These are phyloP conservation scores for Phytophthora sp. DNA, from an alignment of 352 stramenopile species.

Conservation along the genomic window DNA sequence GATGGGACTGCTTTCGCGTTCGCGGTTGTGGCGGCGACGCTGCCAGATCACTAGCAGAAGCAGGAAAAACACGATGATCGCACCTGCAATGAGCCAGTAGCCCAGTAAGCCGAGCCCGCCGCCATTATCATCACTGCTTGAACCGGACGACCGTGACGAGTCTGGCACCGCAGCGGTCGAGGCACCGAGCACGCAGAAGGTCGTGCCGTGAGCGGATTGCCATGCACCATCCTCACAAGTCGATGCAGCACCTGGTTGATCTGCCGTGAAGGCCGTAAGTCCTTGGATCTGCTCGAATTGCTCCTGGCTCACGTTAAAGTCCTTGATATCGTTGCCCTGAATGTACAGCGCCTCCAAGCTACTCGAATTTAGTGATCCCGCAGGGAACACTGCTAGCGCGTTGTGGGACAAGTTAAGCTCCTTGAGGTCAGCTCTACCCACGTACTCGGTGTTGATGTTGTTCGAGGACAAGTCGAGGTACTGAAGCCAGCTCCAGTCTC, in stretches of 20 bases:
- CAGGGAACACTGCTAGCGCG: conserved; percentile 34
- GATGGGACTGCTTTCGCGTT: conserved; percentile 27
- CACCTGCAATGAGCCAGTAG: conserved; percentile 44
- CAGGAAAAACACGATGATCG: conserved; percentile 40
- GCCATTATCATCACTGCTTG: conserved; percentile 7
- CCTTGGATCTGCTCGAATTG: conserved; percentile 37
- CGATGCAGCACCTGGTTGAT: conserved; percentile 21
- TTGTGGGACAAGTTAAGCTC: conserved; percentile 52
- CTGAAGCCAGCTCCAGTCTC: conserved; percentile 28
- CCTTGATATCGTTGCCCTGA: conserved; percentile 35
- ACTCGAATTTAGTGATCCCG: conserved; percentile 28
- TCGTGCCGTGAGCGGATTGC: conserved; percentile 36
- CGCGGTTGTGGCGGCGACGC: conserved; percentile 27
- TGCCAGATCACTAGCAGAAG: conserved; percentile 40
- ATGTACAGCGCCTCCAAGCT: conserved; percentile 39
- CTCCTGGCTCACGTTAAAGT: conserved; percentile 43
- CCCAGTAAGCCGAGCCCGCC: conserved; percentile 17
- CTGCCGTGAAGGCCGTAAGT: conserved; percentile 37
- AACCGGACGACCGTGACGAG: conserved; percentile 21
- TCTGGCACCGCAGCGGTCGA: conserved; percentile 28
- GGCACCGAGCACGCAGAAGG: conserved; percentile 46
- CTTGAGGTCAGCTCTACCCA: conserved; percentile 23
- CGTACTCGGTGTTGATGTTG: conserved; percentile 33
- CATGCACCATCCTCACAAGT: conserved; percentile 35
- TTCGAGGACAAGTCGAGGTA: conserved; percentile 51